Conservation (phyloP, 805 yeast genomes). For the Suhomyces tanzawaensis region DNA sequence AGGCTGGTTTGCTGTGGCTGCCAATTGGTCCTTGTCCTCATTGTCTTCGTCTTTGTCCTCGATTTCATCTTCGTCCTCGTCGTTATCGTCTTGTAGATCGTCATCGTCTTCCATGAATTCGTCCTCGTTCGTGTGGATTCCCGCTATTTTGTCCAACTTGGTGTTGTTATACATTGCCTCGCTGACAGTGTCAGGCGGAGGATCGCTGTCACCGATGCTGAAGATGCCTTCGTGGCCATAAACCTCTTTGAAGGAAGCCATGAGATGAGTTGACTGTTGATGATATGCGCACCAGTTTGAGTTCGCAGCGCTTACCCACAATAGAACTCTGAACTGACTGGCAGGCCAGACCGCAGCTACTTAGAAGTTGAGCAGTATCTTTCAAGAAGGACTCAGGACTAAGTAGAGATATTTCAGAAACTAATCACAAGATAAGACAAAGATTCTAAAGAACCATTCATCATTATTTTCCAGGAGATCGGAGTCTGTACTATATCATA, state of each 20-base stretch:
- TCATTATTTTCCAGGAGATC: no score
- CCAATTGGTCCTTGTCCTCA: background rate
- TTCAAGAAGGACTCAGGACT: no score
- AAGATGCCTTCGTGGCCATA: background rate
- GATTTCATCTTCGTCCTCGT: background rate
- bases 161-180: constrained; percentile 30
- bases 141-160: constrained; percentile 19
- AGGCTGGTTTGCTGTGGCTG: background rate
- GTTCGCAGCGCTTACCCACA: no score
- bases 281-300: no score
- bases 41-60: constrained; percentile 1
- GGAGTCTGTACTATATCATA: no score
- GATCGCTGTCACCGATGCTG: constrained; percentile 12
- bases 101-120: background rate
- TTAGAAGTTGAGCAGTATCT: no score
- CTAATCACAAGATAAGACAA: no score
- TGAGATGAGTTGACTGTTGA: no score
- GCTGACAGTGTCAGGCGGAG: constrained; percentile 30
- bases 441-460: no score
- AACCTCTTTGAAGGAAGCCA: background rate
- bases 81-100: background rate
- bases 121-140: background rate
- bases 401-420: no score
- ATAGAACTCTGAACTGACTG: no score
- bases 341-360: no score